These are phyloP conservation scores for Colletotrichum phormii DNA, from an alignment of 2,329 filamentous ascomycete genomes.

Conservation along the genomic window DNA sequence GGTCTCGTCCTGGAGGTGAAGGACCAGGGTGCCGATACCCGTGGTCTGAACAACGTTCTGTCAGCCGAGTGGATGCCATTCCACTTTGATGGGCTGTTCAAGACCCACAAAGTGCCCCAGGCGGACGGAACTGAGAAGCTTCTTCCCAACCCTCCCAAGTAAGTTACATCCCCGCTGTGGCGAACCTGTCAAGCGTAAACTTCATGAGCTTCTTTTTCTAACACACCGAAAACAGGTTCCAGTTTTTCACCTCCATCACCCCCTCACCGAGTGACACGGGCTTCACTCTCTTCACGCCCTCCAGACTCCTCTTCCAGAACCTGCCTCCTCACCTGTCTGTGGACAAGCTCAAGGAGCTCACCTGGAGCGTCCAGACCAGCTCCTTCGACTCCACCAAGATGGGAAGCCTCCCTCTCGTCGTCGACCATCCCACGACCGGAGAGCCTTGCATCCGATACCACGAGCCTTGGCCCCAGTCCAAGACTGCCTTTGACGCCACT, in stretches of 20 bases:
- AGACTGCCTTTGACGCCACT: constrained; percentile 62
- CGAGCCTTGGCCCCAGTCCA: constrained; percentile 64
- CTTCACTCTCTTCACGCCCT: constrained; percentile 65
- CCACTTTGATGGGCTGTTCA: constrained; percentile 69
- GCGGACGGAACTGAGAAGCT: constrained; percentile 53
- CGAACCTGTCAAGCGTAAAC: neutral
- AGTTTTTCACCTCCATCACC: constrained; percentile 62
- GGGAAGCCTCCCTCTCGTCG: constrained; percentile 56
- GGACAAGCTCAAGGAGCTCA: constrained; percentile 52
- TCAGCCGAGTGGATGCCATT: constrained; percentile 67
- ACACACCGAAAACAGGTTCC: constrained; percentile 52
- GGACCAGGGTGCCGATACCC: constrained; percentile 56
- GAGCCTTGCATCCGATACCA: constrained; percentile 65
- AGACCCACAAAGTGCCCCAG: constrained; percentile 55
- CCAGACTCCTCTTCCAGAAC: constrained; percentile 60
- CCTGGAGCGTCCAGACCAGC: constrained; percentile 61
- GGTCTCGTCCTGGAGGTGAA: constrained; percentile 63
- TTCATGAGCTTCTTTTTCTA: neutral
- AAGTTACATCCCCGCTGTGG: constrained; percentile 36
- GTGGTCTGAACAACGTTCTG: constrained; percentile 63
- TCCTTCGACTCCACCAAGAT: constrained; percentile 59
- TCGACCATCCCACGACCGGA: constrained; percentile 57
- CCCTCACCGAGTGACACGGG: constrained; percentile 62
- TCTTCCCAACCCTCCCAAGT: constrained; percentile 57
- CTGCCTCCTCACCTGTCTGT: constrained; percentile 52